Percentiles rank a stretch among this genome's conserved stretches.
phyloP scores from a whole-genome alignment of 2,329 filamentous ascomycete genomes.

The Aspergillus phoenicis region DNA sequence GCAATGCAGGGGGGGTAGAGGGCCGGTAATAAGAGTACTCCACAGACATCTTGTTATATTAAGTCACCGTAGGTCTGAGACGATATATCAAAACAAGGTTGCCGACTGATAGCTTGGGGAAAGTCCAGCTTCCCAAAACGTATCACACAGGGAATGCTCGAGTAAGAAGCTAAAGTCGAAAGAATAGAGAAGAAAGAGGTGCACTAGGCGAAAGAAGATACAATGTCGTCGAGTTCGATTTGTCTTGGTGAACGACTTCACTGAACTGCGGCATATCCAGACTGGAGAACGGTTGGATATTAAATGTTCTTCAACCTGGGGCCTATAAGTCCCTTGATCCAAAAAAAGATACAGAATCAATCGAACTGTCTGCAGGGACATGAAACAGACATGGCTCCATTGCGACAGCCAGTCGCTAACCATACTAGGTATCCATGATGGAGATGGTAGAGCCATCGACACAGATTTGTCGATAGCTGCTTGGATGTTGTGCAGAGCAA shows the following conservation, averaged over 20 bases:
- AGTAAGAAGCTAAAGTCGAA: constrained; percentile 13
- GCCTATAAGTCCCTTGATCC: constrained; percentile 27
- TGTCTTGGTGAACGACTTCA: constrained; percentile 20
- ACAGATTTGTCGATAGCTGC: constrained; percentile 14
- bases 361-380: constrained; percentile 34
- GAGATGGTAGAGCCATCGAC: constrained; percentile 21
- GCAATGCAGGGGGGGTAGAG: constrained; percentile 46
- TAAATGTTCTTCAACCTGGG: constrained; percentile 39
- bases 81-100: constrained; percentile 1
- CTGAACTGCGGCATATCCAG: constrained; percentile 19
- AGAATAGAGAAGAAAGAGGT: constrained; percentile 22
- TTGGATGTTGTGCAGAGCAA: constrained; percentile 27
- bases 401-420: constrained; percentile 33
- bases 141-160: constrained; percentile 18
- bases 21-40: constrained; percentile 48
- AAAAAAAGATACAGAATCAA: constrained; percentile 31
- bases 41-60: constrained; percentile 41
- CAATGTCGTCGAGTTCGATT: constrained; percentile 23
- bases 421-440: constrained; percentile 30
- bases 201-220: constrained; percentile 22
- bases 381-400: constrained; percentile 46
- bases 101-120: constrained; percentile 14
- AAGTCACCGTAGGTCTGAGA: neutral
- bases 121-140: constrained; percentile 30
- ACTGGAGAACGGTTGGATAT: constrained; percentile 40